Evolutionary conservation across 164 flowering plant genomes (phyloP), one percentile per base, ranked within the genome.

Genomic region (Berberis vulgaris): DNA sequence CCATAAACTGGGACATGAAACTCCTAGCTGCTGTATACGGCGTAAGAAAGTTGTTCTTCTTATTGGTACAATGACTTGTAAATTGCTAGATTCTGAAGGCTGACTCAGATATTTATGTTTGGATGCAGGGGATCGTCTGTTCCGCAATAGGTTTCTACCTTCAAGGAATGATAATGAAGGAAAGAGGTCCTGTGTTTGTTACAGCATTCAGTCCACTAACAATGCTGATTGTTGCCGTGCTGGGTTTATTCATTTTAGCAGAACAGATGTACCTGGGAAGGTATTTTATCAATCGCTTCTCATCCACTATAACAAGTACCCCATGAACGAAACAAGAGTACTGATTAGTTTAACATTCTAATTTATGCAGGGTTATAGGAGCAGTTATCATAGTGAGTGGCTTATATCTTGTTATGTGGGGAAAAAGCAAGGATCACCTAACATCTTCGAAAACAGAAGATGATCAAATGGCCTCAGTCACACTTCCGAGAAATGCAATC

Each of bases 251-350:
- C 40, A 61, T 93, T 50, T 70, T 93, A 45, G 78, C 93, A 1
- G 98, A 90, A 68, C 68, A 76, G 61, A 49, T 90, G 63, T 81
- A 84, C 72, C 75, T 90, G n/a, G 98, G 98, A 71, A 89, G 98
- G 98, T 92, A 53, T 1, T 41, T 43, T 47, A 26, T 38, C 5
- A 10, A 2, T 10, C 3, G 41, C 39, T 5, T 10, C 49, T 7
- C 38, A 7, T 46, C 12, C 11, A 10, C 45, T 12, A 38, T 38
- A 49, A 52, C n/a, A 1, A 10, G 26, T 26, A 26, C 26, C 26
- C 26, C 54, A 52, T 52, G 10, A 52, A 4, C n/a, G 12, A 6
- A 38, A 11, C 1, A 12, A 10, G 10, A 7, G 39, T 1, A 41
- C 6, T 49, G 3, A 13, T 3, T 4, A 9, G n/a, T 13, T 26